Evolutionary conservation across 495 filamentous ascomycete species (phyloP), one percentile per base, ranked within the genome.

Genomic region (Pseudoneurospora amorphoporcata): DNA sequence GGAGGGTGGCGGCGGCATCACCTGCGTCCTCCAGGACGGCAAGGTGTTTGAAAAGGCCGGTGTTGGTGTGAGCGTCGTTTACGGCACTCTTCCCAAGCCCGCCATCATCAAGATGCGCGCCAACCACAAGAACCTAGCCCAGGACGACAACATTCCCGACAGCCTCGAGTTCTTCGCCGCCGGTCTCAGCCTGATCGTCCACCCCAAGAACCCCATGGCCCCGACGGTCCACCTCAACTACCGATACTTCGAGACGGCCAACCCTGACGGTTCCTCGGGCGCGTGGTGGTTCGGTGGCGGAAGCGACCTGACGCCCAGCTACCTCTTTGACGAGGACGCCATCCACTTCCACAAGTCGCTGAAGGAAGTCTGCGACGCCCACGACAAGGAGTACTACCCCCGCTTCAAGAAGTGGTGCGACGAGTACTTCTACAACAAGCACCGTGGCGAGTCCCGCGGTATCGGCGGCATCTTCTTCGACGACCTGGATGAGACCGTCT

Each of bases 371-470:
- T 99, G 95, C 83, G 95, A 99, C 77, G 91, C 91, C 72, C 95
- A 99, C 79, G 92, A 98, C 82, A 91, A 92, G 74, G 87, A 84
- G 12, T 99, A 97, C 86, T 99, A 97, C 79, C 92, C 94, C 14
- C 89, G 90, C 40, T 99, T 98, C 87, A 99, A 99, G 84, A 89
- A 91, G 74, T 99, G 95, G 95, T 99, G 95, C 79, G 95, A 99
- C 79, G 90, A 94, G 75, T 99, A 99, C 84, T 99, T 99, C 82
- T 90, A 87, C 83, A 89, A 97, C 76, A 92, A 92, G 75, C 95
- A 99, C 82, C 92, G 95, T 41, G 87, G 87, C 71, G 95, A 99
- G 83, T 85, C 88, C n/a, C 90, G 95, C 41, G 95, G 95, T 61
- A 82, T 99, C 35, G 95, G 95, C 40, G 95, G 95, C 29, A 98